Evolutionary conservation across 2,329 filamentous ascomycete genomes (phyloP).

Genomic region (Colletotrichum endophyticum): DNA sequence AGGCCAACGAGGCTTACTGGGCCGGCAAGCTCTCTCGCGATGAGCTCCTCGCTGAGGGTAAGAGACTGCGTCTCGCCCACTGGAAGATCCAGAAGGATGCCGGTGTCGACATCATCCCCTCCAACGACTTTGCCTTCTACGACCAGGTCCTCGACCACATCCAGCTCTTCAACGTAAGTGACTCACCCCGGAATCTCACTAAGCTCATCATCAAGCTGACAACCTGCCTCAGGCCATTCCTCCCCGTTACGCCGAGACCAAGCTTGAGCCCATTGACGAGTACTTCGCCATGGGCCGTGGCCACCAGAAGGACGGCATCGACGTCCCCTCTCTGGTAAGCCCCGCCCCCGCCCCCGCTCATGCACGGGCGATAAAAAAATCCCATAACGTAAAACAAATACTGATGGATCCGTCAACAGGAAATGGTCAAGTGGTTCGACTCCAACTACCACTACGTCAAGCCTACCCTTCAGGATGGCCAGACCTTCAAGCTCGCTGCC

Average conservation of each 20-base stretch:
- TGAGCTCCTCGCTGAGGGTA: slow-evolving; percentile 91
- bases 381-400: slow-evolving; percentile 25
- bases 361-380: slow-evolving; percentile 42
- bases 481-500: slow-evolving; percentile 87
- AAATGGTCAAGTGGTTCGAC: slow-evolving; percentile 99
- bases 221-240: slow-evolving; percentile 77
- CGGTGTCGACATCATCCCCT: slow-evolving; percentile 95
- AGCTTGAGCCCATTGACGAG: slow-evolving; percentile 87
- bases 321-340: slow-evolving; percentile 77
- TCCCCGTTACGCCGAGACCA: slow-evolving; percentile 90
- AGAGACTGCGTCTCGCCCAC: slow-evolving; percentile 94
- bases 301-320: slow-evolving; percentile 92
- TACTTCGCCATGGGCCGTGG: slow-evolving; percentile 99
- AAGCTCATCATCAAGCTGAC: neutral
- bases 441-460: slow-evolving; percentile 99
- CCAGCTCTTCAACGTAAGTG: slow-evolving; percentile 92
- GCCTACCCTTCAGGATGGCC: slow-evolving; percentile 95
- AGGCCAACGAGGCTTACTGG: slow-evolving; percentile 99
- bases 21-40: slow-evolving; percentile 90
- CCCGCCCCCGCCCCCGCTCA: slow-evolving; percentile 10
- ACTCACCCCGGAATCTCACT: neutral
- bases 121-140: slow-evolving; percentile 99
- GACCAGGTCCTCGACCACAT: slow-evolving; percentile 98
- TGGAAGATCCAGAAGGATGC: slow-evolving; percentile 99
- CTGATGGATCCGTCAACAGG: slow-evolving; percentile 36